Conservation (phyloP, 2,329 filamentous ascomycete genomes). For the Monilinia vaccinii-corymbosi region DNA sequence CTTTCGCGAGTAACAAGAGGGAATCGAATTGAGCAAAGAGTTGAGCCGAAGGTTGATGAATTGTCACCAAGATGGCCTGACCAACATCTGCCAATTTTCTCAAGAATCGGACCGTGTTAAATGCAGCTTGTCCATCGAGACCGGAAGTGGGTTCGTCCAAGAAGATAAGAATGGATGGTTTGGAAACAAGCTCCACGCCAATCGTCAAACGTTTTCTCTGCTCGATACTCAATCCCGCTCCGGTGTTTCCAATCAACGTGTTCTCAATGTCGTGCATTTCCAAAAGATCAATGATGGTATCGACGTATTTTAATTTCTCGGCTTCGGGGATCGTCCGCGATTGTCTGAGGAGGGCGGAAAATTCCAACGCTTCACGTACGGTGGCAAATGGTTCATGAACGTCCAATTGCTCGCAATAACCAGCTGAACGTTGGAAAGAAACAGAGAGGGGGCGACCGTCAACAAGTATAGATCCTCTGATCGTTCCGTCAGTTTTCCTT, state of each 20-base stretch:
- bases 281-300: conserved; percentile 59
- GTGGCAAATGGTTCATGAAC: conserved; percentile 76
- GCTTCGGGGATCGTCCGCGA: conserved; percentile 57
- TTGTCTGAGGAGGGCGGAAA: conserved; percentile 77
- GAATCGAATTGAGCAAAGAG: conserved; percentile 50
- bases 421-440: conserved; percentile 84
- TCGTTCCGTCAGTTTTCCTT: conserved; percentile 79
- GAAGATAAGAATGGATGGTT: conserved; percentile 50
- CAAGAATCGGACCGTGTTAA: conserved; percentile 53
- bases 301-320: conserved; percentile 79
- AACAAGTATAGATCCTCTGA: conserved; percentile 70
- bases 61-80: conserved; percentile 45
- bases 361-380: conserved; percentile 77
- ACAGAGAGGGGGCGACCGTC: conserved; percentile 58
- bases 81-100: conserved; percentile 49
- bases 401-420: conserved; percentile 65
- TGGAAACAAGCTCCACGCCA: conserved; percentile 49
- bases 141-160: conserved; percentile 53
- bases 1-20: conserved; percentile 53
- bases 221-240: conserved; percentile 51
- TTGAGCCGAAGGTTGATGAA: conserved; percentile 46
- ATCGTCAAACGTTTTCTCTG: conserved; percentile 55
- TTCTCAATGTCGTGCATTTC: conserved; percentile 60
- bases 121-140: conserved; percentile 54
- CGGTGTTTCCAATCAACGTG: conserved; percentile 54